Conservation (phyloP, 129 eudicot species). For the Tagetes patula region DNA sequence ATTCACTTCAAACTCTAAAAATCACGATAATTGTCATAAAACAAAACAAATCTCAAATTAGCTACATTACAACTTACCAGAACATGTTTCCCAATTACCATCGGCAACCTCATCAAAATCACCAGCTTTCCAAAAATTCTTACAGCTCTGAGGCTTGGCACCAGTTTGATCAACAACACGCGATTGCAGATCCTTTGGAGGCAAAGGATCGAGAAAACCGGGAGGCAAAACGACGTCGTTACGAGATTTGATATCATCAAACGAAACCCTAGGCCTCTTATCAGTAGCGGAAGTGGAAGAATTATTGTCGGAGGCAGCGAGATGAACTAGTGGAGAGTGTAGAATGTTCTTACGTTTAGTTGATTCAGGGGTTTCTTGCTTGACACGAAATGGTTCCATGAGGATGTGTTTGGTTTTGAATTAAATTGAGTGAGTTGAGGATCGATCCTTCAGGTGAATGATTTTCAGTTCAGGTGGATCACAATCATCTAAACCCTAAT, state of each 20-base stretch:
- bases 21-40: neutral
- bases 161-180: neutral
- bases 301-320: constrained; percentile 7
- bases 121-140: constrained; percentile 89
- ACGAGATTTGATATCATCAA: neutral
- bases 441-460: neutral
- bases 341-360: neutral
- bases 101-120: constrained; percentile 51
- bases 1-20: neutral
- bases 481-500: too few species aligned
- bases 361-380: constrained; percentile 30
- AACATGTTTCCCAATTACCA: constrained; percentile 42
- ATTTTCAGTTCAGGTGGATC: too few species aligned
- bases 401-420: neutral
- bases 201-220: constrained; percentile 74
- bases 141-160: constrained; percentile 21
- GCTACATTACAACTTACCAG: constrained; percentile 39
- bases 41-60: too few species aligned
- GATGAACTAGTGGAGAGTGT: constrained; percentile 1
- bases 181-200: constrained; percentile 26
- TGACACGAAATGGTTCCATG: constrained; percentile 16
- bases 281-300: neutral
- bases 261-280: neutral
- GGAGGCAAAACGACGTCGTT: constrained; percentile 40
- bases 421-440: neutral